phyloP scores from a whole-genome alignment of 345 rosid genomes.

The Geranium rotundifolium region DNA sequence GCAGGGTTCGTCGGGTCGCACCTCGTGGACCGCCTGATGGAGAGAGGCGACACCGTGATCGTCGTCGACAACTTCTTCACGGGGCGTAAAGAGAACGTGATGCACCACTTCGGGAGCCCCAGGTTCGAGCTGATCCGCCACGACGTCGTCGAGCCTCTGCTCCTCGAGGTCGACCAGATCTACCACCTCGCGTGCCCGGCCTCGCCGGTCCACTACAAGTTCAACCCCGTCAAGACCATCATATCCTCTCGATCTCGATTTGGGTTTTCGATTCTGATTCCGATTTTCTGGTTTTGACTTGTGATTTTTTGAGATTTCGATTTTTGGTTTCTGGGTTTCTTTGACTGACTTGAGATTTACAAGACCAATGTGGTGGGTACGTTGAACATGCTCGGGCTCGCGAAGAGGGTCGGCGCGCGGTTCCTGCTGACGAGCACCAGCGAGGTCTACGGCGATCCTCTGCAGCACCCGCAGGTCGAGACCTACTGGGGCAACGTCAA shows the following conservation, averaged over 20 bases:
- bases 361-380: conserved; percentile 98
- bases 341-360: conserved; percentile 22
- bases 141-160: conserved; percentile 84
- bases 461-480: conserved; percentile 97
- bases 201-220: conserved; percentile 95
- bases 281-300: not conserved
- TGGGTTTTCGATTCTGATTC: not conserved
- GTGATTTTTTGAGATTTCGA: not conserved
- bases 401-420: conserved; percentile 89
- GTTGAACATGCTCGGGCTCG: conserved; percentile 86
- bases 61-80: conserved; percentile 90
- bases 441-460: conserved; percentile 98
- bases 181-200: conserved; percentile 98
- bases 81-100: too few relatives aligned
- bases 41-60: conserved; percentile 87
- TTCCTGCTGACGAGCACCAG: conserved; percentile 87
- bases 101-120: too few relatives aligned
- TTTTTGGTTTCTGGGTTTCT: conserved; percentile 1
- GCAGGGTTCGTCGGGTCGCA: conserved; percentile 99
- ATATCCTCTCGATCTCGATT: conserved; percentile 29
- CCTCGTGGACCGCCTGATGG: conserved; percentile 83
- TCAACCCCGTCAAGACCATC: conserved; percentile 94
- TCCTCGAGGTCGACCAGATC: conserved; percentile 98
- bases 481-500: conserved; percentile 99
- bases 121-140: too few relatives aligned